Evolutionary conservation across 2,329 filamentous ascomycete genomes (phyloP), one percentile per base, ranked within the genome.

Genomic region (Pseudogymnoascus sp.): DNA sequence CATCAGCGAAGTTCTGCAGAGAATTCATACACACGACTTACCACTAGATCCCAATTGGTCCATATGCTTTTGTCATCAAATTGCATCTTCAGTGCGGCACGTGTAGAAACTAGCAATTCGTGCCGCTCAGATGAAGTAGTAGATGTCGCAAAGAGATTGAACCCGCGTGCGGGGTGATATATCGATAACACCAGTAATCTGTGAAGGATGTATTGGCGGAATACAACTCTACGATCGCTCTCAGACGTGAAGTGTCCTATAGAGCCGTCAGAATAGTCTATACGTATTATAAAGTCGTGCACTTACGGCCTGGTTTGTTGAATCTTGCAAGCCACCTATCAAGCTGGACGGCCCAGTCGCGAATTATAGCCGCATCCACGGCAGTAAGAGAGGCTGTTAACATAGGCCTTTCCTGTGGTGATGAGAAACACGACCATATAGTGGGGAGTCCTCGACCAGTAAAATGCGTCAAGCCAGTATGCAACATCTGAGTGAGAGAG

Each of bases 401-500:
- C 6, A 63, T 65, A 6, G 67, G 64, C 2, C 65, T 60, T 33
- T 66, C 62, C 0, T 67, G 63, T 14, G 66, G 66, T 19, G 68
- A 68, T 2, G 72, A 72, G 61, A 78, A 75, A 62, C 74, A 77
- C 0, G 76, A 77, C 77, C 77, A 78, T 43, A 79, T 78, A 0
- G 77, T 77, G 1, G 77, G 76, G 6, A 79, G 63, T 0, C 76
- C 73, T 6, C 77, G 70, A 0, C 76, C 77, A 1, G 77, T 76
- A 61, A 79, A 79, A 60, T 78, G 75, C 2, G 72, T 74, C 3
- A 79, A 65, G 0, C 77, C 77, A 0, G 73, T 77, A 60, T 79
- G 75, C 77, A 79, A 78, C 76, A 79, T 78, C 14, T 75, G 72
- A 1, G 77, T 78, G 0, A 79, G 69, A 5, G 74, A 71, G 41